phyloP scores from a whole-genome alignment of 1,139 yeast genomes.

The Saccharomyces hybrid region DNA sequence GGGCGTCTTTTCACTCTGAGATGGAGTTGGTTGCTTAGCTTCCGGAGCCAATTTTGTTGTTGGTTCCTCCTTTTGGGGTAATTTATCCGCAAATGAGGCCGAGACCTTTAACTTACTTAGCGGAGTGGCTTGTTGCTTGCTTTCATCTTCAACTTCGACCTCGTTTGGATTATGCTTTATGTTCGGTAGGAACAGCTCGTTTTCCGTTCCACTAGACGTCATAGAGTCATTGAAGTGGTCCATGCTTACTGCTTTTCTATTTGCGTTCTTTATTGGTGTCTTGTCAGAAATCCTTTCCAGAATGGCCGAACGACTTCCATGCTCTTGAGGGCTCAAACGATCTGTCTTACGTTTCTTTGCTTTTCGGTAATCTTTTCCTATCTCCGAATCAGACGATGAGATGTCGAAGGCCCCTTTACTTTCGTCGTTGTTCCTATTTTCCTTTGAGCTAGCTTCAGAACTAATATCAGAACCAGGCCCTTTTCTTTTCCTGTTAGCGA shows the following conservation, averaged over 20 bases:
- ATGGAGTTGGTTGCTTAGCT: background rate
- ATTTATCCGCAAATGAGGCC: background rate
- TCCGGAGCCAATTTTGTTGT: background rate
- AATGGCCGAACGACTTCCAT: background rate
- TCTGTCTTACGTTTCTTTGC: slow-evolving; percentile 17
- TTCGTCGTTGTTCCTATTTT: background rate
- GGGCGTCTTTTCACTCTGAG: background rate
- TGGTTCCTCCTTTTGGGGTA: background rate
- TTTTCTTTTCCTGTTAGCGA: background rate
- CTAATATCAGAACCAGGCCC: background rate
- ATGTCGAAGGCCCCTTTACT: background rate
- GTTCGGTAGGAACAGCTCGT: background rate
- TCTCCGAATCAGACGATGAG: background rate
- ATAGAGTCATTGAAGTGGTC: background rate
- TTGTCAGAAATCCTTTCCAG: background rate
- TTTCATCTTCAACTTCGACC: background rate
- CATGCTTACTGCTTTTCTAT: background rate
- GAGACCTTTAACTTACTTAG: background rate
- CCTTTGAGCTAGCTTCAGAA: background rate
- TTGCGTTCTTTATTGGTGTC: background rate
- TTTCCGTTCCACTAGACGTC: background rate
- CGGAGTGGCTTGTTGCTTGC: background rate
- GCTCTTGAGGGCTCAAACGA: background rate
- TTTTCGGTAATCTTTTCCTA: background rate
- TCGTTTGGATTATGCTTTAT: background rate